phyloP scores from a whole-genome alignment of 2,329 filamentous ascomycete species.

The Diaporthe australafricana region DNA sequence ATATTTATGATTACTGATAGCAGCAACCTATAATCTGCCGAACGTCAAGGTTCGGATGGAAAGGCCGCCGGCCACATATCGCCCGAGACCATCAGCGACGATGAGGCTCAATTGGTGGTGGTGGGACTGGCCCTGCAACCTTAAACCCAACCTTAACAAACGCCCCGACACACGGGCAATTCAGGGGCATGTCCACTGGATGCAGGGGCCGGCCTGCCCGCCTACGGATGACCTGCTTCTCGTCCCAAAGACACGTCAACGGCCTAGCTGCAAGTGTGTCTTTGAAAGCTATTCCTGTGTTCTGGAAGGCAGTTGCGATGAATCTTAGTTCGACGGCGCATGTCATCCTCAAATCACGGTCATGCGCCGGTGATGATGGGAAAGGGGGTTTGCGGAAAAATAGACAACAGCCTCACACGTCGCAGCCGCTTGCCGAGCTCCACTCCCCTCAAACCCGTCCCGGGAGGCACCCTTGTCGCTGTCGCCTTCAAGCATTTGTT shows the following conservation, averaged over 20 bases:
- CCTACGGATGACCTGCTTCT: neutral
- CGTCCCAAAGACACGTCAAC: neutral
- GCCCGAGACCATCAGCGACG: neutral
- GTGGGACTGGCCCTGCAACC: conserved; percentile 5
- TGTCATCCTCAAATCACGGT: neutral
- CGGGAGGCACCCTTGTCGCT: neutral
- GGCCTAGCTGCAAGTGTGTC: neutral
- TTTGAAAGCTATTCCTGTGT: neutral
- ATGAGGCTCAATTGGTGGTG: conserved; percentile 23
- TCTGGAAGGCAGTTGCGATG: neutral
- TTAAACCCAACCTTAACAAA: conserved; percentile 33
- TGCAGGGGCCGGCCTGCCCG: neutral
- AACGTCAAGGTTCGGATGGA: neutral
- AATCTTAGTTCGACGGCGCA: neutral
- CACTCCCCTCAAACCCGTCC: neutral
- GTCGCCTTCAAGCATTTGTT: neutral
- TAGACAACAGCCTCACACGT: conserved; percentile 11
- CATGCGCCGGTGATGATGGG: neutral
- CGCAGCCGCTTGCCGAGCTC: neutral
- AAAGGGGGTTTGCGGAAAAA: neutral
- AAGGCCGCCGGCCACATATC: neutral
- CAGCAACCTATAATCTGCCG: no score
- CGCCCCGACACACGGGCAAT: conserved; percentile 4
- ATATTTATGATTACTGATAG: neutral
- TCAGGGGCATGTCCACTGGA: conserved; percentile 20